These are phyloP conservation scores for Yamadazyma songkhlaensis DNA, from an alignment of 1,139 yeast species.

Conservation along the genomic window DNA sequence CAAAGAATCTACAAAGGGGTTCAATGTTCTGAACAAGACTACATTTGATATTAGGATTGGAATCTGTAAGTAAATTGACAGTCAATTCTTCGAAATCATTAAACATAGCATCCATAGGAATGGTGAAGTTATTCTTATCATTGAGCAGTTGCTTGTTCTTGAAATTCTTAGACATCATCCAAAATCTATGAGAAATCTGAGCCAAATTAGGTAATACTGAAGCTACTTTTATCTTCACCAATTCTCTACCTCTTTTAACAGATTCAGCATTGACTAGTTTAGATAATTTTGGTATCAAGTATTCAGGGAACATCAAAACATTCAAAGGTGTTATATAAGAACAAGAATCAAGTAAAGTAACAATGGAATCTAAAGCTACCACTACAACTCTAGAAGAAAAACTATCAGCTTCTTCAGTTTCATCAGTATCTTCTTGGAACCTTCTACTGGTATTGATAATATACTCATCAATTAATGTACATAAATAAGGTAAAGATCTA, in stretches of 20 bases:
- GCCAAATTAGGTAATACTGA: slow-evolving; percentile 71
- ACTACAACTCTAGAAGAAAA: slow-evolving; percentile 51
- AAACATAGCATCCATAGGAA: slow-evolving; percentile 30
- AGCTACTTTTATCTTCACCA: slow-evolving; percentile 69
- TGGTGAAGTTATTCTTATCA: slow-evolving; percentile 10
- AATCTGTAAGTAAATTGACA: slow-evolving; percentile 65
- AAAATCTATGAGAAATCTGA: slow-evolving; percentile 57
- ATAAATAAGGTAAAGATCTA: slow-evolving; percentile 76
- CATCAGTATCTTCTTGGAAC: slow-evolving; percentile 1
- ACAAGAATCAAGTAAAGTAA: slow-evolving; percentile 64
- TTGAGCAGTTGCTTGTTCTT: slow-evolving; percentile 18
- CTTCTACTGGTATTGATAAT: slow-evolving; percentile 10
- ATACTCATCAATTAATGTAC: slow-evolving; percentile 43
- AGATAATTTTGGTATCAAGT: slow-evolving; percentile 69
- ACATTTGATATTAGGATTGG: slow-evolving; percentile 61
- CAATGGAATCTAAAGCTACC: slow-evolving; percentile 51
- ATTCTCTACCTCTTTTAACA: slow-evolving; percentile 17
- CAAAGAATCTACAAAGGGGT: slow-evolving; percentile 78
- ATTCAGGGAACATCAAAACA: slow-evolving; percentile 74
- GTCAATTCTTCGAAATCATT: slow-evolving; percentile 63
- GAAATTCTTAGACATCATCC: slow-evolving; percentile 61
- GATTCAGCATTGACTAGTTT: slow-evolving; percentile 29
- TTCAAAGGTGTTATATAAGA: slow-evolving; percentile 74
- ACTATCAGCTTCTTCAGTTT: neutral
- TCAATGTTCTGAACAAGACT: slow-evolving; percentile 66